Evolutionary conservation across 805 yeast genomes (phyloP).

Genomic region (Yamadazyma ubonensis): DNA sequence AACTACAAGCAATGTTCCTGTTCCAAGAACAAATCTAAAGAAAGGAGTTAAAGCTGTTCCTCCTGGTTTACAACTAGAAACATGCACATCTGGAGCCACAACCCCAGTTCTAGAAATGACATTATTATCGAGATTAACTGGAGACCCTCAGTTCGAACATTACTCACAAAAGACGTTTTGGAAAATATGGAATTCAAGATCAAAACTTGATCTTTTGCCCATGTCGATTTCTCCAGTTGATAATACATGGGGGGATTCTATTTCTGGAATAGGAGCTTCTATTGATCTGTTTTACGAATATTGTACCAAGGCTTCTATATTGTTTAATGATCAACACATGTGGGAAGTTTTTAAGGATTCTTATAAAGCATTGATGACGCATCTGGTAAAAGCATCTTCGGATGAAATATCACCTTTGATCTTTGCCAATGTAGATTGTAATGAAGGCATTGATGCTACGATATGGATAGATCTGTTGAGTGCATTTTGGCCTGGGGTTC

Average conservation of each 20-base stretch:
- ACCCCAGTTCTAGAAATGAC: conserved; percentile 81
- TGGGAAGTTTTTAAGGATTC: conserved; percentile 55
- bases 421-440: conserved; percentile 58
- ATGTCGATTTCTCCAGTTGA: conserved; percentile 67
- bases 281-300: conserved; percentile 90
- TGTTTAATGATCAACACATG: conserved; percentile 63
- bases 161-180: conserved; percentile 62
- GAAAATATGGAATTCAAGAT: conserved; percentile 67
- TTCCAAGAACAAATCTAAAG: conserved; percentile 72
- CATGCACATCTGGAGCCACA: conserved; percentile 86
- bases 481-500: conserved; percentile 87
- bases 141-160: conserved; percentile 67
- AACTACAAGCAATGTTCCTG: conserved; percentile 64
- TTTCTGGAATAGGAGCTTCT: conserved; percentile 87
- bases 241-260: conserved; percentile 54
- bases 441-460: conserved; percentile 48
- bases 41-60: conserved; percentile 52
- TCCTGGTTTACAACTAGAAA: conserved; percentile 50
- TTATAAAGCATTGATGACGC: conserved; percentile 52
- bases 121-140: conserved; percentile 69
- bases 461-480: conserved; percentile 83
- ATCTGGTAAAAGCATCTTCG: conserved; percentile 36
- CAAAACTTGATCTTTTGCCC: conserved; percentile 65
- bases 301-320: conserved; percentile 70
- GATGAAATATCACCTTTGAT: conserved; percentile 29